These are phyloP conservation scores for Ophiostoma pallidulum DNA, from an alignment of 2,329 filamentous ascomycete genomes.

Conservation along the genomic window DNA sequence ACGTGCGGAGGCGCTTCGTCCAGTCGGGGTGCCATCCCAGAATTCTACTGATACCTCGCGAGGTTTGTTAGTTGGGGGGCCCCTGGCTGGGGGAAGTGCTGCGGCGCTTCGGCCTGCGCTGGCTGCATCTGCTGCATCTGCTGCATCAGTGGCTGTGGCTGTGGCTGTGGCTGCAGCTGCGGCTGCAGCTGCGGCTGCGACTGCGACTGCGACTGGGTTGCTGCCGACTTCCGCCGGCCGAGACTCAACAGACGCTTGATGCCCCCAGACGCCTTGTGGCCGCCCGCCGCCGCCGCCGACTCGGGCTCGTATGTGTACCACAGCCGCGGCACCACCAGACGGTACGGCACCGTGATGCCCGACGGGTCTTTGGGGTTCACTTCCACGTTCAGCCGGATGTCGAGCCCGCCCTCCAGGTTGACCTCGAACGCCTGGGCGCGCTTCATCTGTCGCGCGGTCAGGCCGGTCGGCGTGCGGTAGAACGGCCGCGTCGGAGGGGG, in stretches of 20 bases:
- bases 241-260: conserved; percentile 39
- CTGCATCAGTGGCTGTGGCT: neutral
- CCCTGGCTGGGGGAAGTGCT: neutral
- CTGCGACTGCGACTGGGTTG: too few relatives aligned
- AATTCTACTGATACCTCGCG: too few relatives aligned
- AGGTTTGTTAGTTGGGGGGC: too few relatives aligned
- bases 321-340: conserved; percentile 73
- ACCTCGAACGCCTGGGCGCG: conserved; percentile 49
- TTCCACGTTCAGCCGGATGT: conserved; percentile 84
- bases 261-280: conserved; percentile 23
- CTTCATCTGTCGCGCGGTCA: conserved; percentile 52
- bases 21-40: too few relatives aligned
- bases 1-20: too few relatives aligned
- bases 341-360: conserved; percentile 80
- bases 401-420: conserved; percentile 73
- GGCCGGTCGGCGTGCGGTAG: conserved; percentile 60
- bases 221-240: conserved; percentile 28
- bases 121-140: neutral
- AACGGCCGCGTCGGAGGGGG: conserved; percentile 32
- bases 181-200: too few relatives aligned
- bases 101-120: neutral
- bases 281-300: conserved; percentile 26
- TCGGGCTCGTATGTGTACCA: conserved; percentile 45
- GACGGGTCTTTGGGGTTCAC: conserved; percentile 75
- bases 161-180: too few relatives aligned